Conservation (phyloP, 2,329 filamentous ascomycete species). For the Delphinella strobiligena region DNA sequence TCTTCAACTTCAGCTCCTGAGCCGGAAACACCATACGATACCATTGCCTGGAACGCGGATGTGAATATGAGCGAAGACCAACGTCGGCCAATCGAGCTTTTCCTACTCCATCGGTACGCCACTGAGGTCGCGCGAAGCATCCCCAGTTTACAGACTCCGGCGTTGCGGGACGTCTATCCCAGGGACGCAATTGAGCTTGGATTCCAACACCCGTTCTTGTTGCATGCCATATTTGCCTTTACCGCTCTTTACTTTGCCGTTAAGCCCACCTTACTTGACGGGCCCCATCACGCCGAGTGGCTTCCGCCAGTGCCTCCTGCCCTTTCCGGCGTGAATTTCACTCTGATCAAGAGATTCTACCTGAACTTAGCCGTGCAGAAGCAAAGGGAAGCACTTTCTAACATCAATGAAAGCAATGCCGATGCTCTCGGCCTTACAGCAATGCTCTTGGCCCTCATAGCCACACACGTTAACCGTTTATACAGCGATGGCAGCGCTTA, state of each 20-base stretch:
- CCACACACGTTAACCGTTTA: slow-evolving; percentile 18
- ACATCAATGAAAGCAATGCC: slow-evolving; percentile 18
- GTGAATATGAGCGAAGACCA: not conserved
- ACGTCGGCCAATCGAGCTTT: not conserved
- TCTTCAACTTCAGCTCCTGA: not conserved
- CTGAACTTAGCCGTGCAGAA: slow-evolving; percentile 15
- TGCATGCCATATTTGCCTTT: slow-evolving; percentile 1
- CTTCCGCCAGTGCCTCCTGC: not conserved
- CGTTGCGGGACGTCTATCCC: not conserved
- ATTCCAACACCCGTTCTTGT: not conserved
- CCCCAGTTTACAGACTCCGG: not conserved
- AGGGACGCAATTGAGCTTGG: not conserved
- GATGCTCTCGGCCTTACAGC: slow-evolving; percentile 16
- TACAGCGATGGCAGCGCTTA: slow-evolving; percentile 14
- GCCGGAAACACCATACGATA: not conserved
- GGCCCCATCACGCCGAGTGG: not conserved
- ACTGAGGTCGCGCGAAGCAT: not conserved
- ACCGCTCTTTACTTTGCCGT: slow-evolving; percentile 2
- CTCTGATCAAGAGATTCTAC: slow-evolving; percentile 1
- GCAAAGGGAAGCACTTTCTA: slow-evolving; percentile 16
- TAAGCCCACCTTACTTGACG: not conserved
- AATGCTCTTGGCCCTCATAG: slow-evolving; percentile 17
- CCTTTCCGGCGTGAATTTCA: not conserved
- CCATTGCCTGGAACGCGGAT: not conserved
- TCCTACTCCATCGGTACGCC: not conserved